A percentile compares a stretch with the other conserved stretches of the same genome.
Conservation (phyloP, 176 grass and related monocot species). For the Aechmea fasciata region DNA sequence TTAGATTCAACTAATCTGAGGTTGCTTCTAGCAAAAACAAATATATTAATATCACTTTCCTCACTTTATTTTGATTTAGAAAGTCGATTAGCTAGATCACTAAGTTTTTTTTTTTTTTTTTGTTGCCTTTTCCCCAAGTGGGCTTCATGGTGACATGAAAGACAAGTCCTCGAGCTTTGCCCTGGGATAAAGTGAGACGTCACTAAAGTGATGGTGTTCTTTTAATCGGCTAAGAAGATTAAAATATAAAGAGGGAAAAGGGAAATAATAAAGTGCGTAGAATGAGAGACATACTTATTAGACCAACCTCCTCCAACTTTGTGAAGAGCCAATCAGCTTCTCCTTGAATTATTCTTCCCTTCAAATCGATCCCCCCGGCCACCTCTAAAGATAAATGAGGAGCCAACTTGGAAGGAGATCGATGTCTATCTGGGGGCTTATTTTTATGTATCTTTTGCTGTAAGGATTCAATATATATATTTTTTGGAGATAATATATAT, state of each 20-base stretch:
- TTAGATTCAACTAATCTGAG: too few relatives aligned
- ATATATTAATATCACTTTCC: too few relatives aligned
- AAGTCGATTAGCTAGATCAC: too few relatives aligned
- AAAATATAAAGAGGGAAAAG: constrained; percentile 20
- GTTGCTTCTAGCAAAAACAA: too few relatives aligned
- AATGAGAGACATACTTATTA: constrained; percentile 6
- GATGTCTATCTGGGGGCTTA: neutral
- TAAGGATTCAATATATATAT: neutral
- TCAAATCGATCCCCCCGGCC: neutral
- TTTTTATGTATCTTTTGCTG: neutral
- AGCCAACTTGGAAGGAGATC: neutral
- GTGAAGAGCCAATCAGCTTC: neutral
- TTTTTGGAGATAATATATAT: constrained; percentile 14
- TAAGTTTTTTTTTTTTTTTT: too few relatives aligned
- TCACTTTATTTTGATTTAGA: neutral
- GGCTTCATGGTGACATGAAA: constrained; percentile 2
- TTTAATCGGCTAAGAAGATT: constrained; percentile 7
- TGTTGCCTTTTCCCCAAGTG: neutral
- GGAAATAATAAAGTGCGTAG: neutral
- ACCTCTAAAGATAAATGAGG: neutral
- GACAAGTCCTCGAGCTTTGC: constrained; percentile 35
- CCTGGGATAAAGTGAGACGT: constrained; percentile 39
- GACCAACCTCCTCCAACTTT: constrained; percentile 5
- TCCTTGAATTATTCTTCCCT: neutral
- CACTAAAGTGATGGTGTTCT: constrained; percentile 25